These are phyloP conservation scores for Theobroma cacao DNA, from an alignment of 345 rosid species.

Conservation along the genomic window DNA sequence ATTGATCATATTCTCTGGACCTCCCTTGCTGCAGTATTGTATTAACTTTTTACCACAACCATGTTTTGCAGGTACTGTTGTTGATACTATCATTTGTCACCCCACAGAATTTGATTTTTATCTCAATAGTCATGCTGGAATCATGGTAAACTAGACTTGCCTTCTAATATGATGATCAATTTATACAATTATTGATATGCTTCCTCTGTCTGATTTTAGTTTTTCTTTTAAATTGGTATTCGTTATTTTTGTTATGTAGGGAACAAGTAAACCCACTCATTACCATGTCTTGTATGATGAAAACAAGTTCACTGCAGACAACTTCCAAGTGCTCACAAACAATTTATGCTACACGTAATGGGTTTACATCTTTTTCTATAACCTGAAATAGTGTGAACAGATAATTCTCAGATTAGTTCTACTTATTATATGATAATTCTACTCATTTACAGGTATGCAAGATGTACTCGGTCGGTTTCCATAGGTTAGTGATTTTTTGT, in stretches of 20 bases:
- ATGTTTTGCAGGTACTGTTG: conserved; percentile 61
- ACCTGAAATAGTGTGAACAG: neutral
- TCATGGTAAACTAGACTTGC: conserved; percentile 40
- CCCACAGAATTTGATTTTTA: conserved; percentile 70
- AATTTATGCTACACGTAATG: conserved; percentile 74
- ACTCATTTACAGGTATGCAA: conserved; percentile 46
- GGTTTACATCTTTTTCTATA: neutral
- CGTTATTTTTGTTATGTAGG: conserved; percentile 31
- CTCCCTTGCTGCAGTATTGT: neutral
- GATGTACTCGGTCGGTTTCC: conserved; percentile 76
- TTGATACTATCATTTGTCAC: conserved; percentile 73
- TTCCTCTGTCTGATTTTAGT: too few relatives aligned
- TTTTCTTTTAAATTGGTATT: neutral
- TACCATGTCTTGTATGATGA: conserved; percentile 83
- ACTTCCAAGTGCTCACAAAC: conserved; percentile 55
- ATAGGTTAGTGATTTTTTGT: conserved; percentile 33
- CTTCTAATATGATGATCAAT: neutral
- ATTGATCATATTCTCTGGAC: neutral
- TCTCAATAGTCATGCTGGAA: conserved; percentile 86
- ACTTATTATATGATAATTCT: neutral
- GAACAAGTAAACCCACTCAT: conserved; percentile 72
- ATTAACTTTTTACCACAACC: neutral
- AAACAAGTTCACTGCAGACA: conserved; percentile 56
- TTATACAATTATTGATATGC: too few relatives aligned
- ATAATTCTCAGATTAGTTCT: neutral